Base-by-base conservation (phyloP, 129 eudicot genomes). In the Arctium lappa region DNA sequence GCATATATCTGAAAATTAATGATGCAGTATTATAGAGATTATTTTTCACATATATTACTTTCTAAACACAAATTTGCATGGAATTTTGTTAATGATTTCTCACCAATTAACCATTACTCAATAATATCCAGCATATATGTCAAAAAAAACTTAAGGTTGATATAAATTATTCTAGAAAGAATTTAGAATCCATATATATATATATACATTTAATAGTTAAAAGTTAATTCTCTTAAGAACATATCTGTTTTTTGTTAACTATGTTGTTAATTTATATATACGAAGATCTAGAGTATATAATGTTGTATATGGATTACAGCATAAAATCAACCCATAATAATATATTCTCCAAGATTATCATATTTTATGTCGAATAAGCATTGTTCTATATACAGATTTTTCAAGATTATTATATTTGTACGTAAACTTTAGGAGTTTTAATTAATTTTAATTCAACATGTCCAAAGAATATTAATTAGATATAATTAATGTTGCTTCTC, bases 341-440 rank as follows among this genome's bases (percentile, higher is more conserved):
- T 68, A 84, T 77, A 84, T 77, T 70, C 2, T 53, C n/a, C 63
- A 83, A 37, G 48, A 77, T 78, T 74, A 79, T 84, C 68, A 79
- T 79, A 60, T 65, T 73, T 65, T 79, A 73, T 79, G 80, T 44
- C 46, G 83, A 70, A 79, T 79, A 73, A 81, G 83, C 83, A 82
- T 72, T 78, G 75, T 79, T 84, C 80, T 84, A 40, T 77, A 76
- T 77, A 29, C 70, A 66, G 68, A 83, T 27, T 37, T 75, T 73
- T 31, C 33, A 80, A 46, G 46, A 40, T 76, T 72, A 76, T 46
- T 83, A 78, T 78, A 79, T 72, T 42, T 27, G 16, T 50, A 46
- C 71, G 69, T 42, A 29, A 34, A 65, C 69, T 5, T 8, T 66
- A 79, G 34, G 36, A 32, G 70, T 37, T 80, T 32, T 70, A 80